Conservation (phyloP, 441 rosid species). For the Mallotus repandus region DNA sequence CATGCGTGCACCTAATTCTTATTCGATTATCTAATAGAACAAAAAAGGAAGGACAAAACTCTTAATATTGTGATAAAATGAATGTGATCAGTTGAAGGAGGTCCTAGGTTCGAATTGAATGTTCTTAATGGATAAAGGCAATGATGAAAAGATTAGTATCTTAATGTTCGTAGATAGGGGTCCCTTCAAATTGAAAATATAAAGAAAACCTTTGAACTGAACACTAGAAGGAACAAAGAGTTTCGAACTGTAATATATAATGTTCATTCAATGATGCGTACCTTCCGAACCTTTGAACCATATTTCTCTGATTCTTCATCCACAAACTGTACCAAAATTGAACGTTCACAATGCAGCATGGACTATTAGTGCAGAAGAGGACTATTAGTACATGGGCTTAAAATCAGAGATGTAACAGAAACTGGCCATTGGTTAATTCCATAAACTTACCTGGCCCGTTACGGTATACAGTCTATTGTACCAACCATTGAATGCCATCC, state of each 20-base stretch:
- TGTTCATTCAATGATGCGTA: conserved; percentile 12
- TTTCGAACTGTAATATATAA: not conserved
- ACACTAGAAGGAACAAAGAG: not conserved
- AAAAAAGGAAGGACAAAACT: too few species aligned
- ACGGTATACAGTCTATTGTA: conserved; percentile 86
- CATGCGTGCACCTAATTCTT: too few species aligned
- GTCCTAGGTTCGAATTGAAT: too few species aligned
- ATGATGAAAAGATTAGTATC: not conserved
- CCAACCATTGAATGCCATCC: conserved; percentile 93
- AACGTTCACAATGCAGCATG: not conserved
- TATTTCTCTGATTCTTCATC: conserved; percentile 65
- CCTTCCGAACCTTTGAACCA: conserved; percentile 72
- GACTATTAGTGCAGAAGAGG: not conserved
- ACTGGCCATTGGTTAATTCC: too few species aligned
- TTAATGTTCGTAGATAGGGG: too few species aligned
- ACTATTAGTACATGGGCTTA: not conserved
- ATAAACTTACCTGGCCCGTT: conserved; percentile 68
- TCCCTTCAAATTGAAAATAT: too few species aligned
- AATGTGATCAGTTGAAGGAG: too few species aligned
- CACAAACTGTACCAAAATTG: conserved; percentile 42
- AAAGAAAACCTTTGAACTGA: not conserved
- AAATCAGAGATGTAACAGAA: not conserved
- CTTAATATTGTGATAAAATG: too few species aligned
- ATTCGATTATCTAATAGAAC: too few species aligned
- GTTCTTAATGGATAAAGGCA: not conserved